Evolutionary conservation across 2,329 filamentous ascomycete genomes (phyloP).

Genomic region (Leptosphaerulina australis): DNA sequence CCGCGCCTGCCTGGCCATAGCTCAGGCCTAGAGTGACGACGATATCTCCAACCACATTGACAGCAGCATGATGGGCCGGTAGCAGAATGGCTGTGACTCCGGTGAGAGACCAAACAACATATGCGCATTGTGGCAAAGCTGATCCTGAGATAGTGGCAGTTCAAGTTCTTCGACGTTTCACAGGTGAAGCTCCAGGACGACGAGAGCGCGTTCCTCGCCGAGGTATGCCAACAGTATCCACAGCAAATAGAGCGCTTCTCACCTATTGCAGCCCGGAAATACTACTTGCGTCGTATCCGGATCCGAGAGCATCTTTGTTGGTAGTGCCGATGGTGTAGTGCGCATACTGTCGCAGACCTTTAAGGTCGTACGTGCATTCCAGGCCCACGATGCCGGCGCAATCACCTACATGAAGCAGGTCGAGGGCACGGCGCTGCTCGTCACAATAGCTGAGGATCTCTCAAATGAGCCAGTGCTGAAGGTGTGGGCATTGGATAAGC

Average conservation of each 20-base stretch:
- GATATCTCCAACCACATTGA: slow-evolving; percentile 29
- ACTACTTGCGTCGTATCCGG: slow-evolving; percentile 85
- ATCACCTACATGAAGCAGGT: slow-evolving; percentile 94
- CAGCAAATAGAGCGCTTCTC: slow-evolving; percentile 11
- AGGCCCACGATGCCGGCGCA: slow-evolving; percentile 77
- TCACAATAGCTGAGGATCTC: slow-evolving; percentile 87
- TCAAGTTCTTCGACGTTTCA: slow-evolving; percentile 98
- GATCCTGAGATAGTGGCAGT: slow-evolving; percentile 80
- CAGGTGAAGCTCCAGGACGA: slow-evolving; percentile 80
- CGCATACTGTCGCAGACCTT: slow-evolving; percentile 87
- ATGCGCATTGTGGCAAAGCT: slow-evolving; percentile 27
- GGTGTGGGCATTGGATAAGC: slow-evolving; percentile 96
- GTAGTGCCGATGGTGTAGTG: slow-evolving; percentile 81
- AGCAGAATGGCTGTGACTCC: slow-evolving; percentile 52
- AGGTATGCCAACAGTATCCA: slow-evolving; percentile 61
- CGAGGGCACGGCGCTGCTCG: slow-evolving; percentile 81
- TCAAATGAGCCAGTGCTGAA: slow-evolving; percentile 87
- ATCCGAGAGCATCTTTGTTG: slow-evolving; percentile 87
- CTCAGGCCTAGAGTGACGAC: slow-evolving; percentile 25
- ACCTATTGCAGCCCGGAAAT: slow-evolving; percentile 60
- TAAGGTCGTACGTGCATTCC: slow-evolving; percentile 86
- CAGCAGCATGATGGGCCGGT: slow-evolving; percentile 26
- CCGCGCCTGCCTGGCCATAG: slow-evolving; percentile 26
- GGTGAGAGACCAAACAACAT: slow-evolving; percentile 29
- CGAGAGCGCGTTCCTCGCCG: slow-evolving; percentile 78